Evolutionary conservation across 257 asterid genomes (phyloP), one percentile per base, ranked within the genome.

Genomic region (Echium plantagineum): DNA sequence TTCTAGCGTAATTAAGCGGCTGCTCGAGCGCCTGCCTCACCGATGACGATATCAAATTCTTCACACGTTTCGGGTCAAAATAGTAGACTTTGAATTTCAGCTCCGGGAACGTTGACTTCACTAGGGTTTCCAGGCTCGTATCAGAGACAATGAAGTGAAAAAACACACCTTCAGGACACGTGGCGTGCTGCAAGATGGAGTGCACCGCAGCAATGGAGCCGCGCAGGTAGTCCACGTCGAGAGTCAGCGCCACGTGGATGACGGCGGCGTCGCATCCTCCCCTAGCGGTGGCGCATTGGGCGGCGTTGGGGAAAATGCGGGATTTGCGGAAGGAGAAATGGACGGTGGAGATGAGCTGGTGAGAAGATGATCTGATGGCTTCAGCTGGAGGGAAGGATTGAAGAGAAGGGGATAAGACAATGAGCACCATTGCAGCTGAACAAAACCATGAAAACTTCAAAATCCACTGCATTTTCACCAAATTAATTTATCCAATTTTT

Each of bases 181-280:
- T 75, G 5, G 96, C 75, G 55, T 90, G 90, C 73, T 87, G 94
- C 8, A 90, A 72, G 70, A 87, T 70, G 17, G 97, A 90, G 74
- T 90, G 94, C 19, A 89, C 95, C 32, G 94, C 97, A 7, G 97
- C 97, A 61, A 89, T 81, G 38, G 97, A 89, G 32, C 97, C 97
- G 0, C 97, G 94, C 8, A 90, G 79, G 26, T 90, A 90, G 55
- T 82, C 96, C 3, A 80, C 74, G 62, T 90, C 97, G 68, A 90
- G 94, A 19, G 97, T 90, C 58, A 90, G 83, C 48, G 97, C 97
- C 0, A 90, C 96, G 72, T 90, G 97, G 9, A 87, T 89, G 54
- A 90, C 57, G 7, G 85, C 75, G 0, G 97, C 90, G 58, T 89
- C 81, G 64, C 95, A 86, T 18, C 78, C 86, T 54, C 77, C 64